Evolutionary conservation across 2,329 filamentous ascomycete genomes (phyloP).

Genomic region (Myriosclerotinia duriaeana): DNA sequence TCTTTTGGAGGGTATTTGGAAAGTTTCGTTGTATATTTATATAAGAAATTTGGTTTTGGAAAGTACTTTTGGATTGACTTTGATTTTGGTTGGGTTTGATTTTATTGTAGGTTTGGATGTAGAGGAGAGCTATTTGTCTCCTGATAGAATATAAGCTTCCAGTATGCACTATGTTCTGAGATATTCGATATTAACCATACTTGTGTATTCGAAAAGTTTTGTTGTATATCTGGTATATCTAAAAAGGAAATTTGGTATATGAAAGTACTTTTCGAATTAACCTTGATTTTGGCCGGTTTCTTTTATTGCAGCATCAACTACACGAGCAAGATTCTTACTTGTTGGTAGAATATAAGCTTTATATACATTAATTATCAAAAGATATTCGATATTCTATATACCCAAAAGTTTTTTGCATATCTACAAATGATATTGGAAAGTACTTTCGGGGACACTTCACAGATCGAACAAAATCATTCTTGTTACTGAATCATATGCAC

Average conservation of each 20-base stretch:
- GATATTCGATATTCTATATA: not conserved
- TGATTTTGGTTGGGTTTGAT: not conserved
- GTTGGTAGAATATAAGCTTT: not conserved
- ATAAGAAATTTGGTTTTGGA: accelerated
- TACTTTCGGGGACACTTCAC: not conserved
- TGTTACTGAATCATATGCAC: too few relatives aligned
- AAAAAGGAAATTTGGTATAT: too few relatives aligned
- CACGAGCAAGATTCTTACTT: not conserved
- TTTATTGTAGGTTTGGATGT: too few relatives aligned
- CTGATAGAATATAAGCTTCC: not conserved
- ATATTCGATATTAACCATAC: not conserved
- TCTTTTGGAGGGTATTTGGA: not conserved
- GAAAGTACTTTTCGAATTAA: not conserved
- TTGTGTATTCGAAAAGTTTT: not conserved
- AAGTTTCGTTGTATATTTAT: not conserved
- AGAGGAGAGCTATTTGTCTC: not conserved
- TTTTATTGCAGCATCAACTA: not conserved
- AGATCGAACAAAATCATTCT: not conserved
- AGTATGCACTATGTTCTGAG: accelerated
- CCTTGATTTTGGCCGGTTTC: too few relatives aligned
- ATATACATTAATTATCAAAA: not conserved
- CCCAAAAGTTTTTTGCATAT: not conserved
- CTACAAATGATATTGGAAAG: not conserved
- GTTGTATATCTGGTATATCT: not conserved
- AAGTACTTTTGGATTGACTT: not conserved